Evolutionary conservation across 208 protist species (phyloP), one percentile per base, ranked within the genome.

Genomic region (Porcisia deanei): DNA sequence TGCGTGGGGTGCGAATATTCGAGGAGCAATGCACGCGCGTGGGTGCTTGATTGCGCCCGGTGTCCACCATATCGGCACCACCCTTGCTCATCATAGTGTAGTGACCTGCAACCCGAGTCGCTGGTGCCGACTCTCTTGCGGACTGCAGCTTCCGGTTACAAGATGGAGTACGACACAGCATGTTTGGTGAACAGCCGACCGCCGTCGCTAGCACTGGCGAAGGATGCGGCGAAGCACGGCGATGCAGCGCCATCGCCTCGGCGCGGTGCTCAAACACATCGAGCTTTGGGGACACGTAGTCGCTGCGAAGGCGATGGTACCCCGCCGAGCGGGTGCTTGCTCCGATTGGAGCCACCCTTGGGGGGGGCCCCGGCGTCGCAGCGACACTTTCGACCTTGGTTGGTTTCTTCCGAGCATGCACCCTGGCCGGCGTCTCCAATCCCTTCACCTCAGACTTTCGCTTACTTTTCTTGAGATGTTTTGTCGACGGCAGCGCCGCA

Each of bases 261-360:
- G 65, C 71, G n/a, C 63, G 49, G 25, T 68, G 61, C 5, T 71
- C 69, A 41, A 57, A 69, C 18, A 73, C 54, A 22, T 76, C 77
- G 47, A 61, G 52, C 25, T 52, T 66, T 54, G 63, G 47, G 0
- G 65, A 60, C 57, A 63, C 54, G 71, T 61, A 73, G 20, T 54
- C 71, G 65, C 65, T 70, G 77, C 76, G 63, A 14, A 80, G 52
- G 0, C 69, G 76, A 58, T 80, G 76, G 22, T 73, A 70, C 22
- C 41, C 47, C 3, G 41, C 39, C 25, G 22, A 25, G 25, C 68
- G 34, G 20, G 68, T 45, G 8, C 34, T 60, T 57, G 30, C 37
- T 52, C 39, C 52, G 20, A 60, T 6, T 22, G 64, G 41, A 37
- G 6, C 64, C 64, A 69, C 43, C 20, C 3, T 25, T 37, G n/a